Base-by-base conservation (phyloP, 345 rosid species). In the Gossypium longicalyx region DNA sequence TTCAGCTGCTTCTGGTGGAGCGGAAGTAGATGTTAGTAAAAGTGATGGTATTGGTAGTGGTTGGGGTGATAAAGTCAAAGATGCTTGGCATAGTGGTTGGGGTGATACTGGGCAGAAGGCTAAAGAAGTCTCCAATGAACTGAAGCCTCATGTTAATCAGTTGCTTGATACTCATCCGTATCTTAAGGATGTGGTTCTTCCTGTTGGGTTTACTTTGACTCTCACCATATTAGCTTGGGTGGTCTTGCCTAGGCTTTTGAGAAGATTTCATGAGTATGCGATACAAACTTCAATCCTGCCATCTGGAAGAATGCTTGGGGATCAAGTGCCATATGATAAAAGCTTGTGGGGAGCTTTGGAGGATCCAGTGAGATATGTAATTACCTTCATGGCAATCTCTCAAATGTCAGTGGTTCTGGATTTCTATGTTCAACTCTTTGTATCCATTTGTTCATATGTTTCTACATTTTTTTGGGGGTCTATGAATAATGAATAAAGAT, bases 341-440 rank as follows among this genome's bases (percentile, higher is more conserved):
- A 91, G 97, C 74, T 81, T 91, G 23, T 94, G 89, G 97, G 87
- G 97, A 71, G 95, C 98, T 80, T 81, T 92, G 73, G 98, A 94
- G 85, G 96, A 89, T 81, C 98, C 98, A 16, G 70, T 90, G 12
- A 82, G 98, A 85, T 94, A 92, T 83, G 80, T 87, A 27, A 51
- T 89, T 38, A 88, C 97, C 38, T 94, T 92, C 86, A 80, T 88
- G 83, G 91, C 98, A 64, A 88, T 94, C 83, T 80, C 89, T 16
- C 91, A 94, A 80, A 87, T 92, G 98, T 92, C 23, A 74, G 91
- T 80, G 16, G n/a, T 67, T 79, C 74, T 22, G 23, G 29, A 62
- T 34, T 69, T 68, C 12, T 16, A 23, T 16, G 34, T 44, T 58
- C 76, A 9, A 23, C 41, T 69, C 27, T 61, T 13, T n/a, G 1